These are phyloP conservation scores for Fusarium chlamydosporum DNA, from an alignment of 2,329 filamentous ascomycete species.

Conservation along the genomic window DNA sequence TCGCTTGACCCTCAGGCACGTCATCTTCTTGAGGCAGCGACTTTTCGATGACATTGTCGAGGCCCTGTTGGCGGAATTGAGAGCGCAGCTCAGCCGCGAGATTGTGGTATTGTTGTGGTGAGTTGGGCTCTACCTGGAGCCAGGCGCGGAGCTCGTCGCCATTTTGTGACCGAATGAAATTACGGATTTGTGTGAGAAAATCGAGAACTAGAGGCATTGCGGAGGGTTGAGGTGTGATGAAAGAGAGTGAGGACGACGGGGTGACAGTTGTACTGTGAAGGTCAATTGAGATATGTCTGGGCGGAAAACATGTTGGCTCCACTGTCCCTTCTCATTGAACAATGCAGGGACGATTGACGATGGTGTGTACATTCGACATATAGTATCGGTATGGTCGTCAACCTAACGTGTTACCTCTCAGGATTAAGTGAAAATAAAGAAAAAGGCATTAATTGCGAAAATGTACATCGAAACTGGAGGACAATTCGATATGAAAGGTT, in stretches of 20 bases:
- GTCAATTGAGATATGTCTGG: conserved; percentile 20
- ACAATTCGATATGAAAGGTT: neutral
- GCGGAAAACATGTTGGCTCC: conserved; percentile 41
- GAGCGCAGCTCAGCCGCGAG: conserved; percentile 77
- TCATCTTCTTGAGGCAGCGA: conserved; percentile 76
- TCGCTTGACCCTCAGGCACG: conserved; percentile 72
- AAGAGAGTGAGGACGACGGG: neutral
- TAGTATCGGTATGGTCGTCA: neutral
- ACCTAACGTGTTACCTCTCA: neutral
- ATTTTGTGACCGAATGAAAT: conserved; percentile 70
- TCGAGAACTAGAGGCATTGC: conserved; percentile 74
- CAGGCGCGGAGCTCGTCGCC: conserved; percentile 76
- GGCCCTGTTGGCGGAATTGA: conserved; percentile 65
- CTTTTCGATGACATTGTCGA: conserved; percentile 74
- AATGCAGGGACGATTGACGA: neutral
- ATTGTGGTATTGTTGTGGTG: conserved; percentile 75
- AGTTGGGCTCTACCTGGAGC: conserved; percentile 80
- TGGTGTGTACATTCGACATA: neutral
- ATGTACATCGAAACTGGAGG: neutral
- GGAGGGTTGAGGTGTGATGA: conserved; percentile 10
- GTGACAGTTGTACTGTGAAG: conserved; percentile 1
- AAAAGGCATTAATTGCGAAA: neutral
- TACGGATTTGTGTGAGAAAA: conserved; percentile 76
- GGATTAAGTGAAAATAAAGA: neutral
- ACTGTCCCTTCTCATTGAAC: conserved; percentile 21